These are phyloP conservation scores for Claviceps sorghi DNA, from an alignment of 2,329 filamentous ascomycete genomes.

Conservation along the genomic window DNA sequence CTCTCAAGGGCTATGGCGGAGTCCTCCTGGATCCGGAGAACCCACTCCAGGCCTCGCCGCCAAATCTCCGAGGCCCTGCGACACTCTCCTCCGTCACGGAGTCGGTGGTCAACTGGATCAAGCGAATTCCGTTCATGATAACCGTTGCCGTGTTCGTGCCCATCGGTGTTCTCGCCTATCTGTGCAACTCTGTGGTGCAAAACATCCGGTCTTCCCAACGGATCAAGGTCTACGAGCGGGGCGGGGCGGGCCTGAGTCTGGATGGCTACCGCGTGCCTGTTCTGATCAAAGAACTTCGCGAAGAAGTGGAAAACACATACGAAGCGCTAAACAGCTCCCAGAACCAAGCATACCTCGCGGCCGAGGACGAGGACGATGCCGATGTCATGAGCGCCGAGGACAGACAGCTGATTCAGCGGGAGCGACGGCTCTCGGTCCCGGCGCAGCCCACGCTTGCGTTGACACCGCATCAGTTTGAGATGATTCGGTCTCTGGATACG, in stretches of 20 bases:
- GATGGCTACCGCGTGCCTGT: slow-evolving; percentile 62
- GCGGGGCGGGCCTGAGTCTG: slow-evolving; percentile 51
- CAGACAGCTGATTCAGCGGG: slow-evolving; percentile 24
- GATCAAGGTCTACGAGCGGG: slow-evolving; percentile 61
- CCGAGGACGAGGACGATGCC: slow-evolving; percentile 36
- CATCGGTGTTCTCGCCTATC: slow-evolving; percentile 53
- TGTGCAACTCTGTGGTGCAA: slow-evolving; percentile 65
- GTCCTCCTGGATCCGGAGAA: slow-evolving; percentile 57
- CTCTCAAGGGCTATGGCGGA: slow-evolving; percentile 55
- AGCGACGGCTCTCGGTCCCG: slow-evolving; percentile 26
- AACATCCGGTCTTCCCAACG: slow-evolving; percentile 59
- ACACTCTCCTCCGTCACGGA: slow-evolving; percentile 20
- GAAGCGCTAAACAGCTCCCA: slow-evolving; percentile 57
- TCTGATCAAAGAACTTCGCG: slow-evolving; percentile 59
- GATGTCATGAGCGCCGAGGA: slow-evolving; percentile 25
- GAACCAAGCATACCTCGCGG: slow-evolving; percentile 54
- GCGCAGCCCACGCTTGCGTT: slow-evolving; percentile 61
- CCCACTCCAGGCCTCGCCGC: slow-evolving; percentile 40
- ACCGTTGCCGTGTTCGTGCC: slow-evolving; percentile 59
- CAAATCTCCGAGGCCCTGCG: slow-evolving; percentile 14
- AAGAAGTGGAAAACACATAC: slow-evolving; percentile 63
- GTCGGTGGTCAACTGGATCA: slow-evolving; percentile 23
- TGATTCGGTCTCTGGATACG: slow-evolving; percentile 64
- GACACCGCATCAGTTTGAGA: slow-evolving; percentile 65
- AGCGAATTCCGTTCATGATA: slow-evolving; percentile 46